Percentiles rank a stretch among this genome's conserved stretches.
Conservation (phyloP, 768 basidiomycete genomes). For the Amyloporia xantha region DNA sequence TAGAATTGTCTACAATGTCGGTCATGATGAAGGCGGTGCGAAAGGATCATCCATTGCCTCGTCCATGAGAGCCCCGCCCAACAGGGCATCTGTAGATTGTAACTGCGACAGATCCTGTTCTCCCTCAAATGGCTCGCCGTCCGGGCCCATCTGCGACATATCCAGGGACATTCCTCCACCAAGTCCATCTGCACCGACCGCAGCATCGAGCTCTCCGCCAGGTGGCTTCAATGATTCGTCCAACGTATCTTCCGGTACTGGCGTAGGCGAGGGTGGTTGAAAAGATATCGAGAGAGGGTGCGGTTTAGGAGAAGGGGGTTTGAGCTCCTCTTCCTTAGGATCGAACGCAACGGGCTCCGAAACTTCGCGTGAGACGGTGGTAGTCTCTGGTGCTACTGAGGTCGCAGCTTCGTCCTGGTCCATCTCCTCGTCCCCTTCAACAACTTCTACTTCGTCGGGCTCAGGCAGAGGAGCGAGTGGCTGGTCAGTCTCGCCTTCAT, state of each 20-base stretch:
- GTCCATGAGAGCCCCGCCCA: conserved; percentile 54
- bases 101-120: conserved; percentile 52
- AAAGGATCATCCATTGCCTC: conserved; percentile 54
- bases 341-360: conserved; percentile 29
- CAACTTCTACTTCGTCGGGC: conserved; percentile 69
- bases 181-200: conserved; percentile 31
- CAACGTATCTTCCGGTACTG: conserved; percentile 33
- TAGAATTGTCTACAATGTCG: no score
- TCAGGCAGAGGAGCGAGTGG: conserved; percentile 75
- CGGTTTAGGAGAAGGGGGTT: conserved; percentile 63
- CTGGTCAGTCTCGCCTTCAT: conserved; percentile 73
- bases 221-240: conserved; percentile 53
- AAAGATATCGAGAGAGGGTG: conserved; percentile 52
- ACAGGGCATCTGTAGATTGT: conserved; percentile 42
- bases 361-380: conserved; percentile 27
- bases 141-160: conserved; percentile 58
- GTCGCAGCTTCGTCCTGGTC: conserved; percentile 54
- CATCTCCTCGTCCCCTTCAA: conserved; percentile 71
- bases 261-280: conserved; percentile 37
- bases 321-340: conserved; percentile 41
- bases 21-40: conserved; percentile 13
- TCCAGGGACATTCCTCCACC: conserved; percentile 44
- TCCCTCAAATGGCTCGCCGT: conserved; percentile 51
- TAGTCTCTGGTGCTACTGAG: conserved; percentile 35
- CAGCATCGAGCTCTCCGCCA: conserved; percentile 39